Percentiles rank a stretch among this genome's conserved stretches.
Evolutionary conservation across 2,329 filamentous ascomycete species (phyloP).

Genomic region (Botrytis deweyae): DNA sequence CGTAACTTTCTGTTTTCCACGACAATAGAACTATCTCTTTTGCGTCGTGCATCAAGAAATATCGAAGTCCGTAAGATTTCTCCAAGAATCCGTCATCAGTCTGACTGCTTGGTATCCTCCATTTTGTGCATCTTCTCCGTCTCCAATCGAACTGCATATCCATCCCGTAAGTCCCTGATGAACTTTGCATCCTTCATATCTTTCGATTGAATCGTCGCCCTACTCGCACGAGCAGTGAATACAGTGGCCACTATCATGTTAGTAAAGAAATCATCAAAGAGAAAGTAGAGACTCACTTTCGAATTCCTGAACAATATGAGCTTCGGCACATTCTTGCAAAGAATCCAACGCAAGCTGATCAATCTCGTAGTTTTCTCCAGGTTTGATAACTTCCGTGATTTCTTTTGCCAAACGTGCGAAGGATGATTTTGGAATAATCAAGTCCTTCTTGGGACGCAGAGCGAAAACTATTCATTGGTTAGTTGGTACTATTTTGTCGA

Average conservation of each 20-base stretch:
- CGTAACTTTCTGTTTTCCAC: background rate
- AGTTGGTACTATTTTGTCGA: background rate
- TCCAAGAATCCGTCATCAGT: background rate
- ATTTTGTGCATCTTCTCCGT: background rate
- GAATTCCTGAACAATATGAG: background rate
- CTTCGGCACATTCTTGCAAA: background rate
- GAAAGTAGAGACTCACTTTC: background rate
- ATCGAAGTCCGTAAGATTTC: accelerated
- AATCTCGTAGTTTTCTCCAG: background rate
- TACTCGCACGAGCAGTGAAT: background rate
- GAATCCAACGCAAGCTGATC: background rate
- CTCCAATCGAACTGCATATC: background rate
- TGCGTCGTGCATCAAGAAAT: background rate
- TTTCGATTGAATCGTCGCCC: background rate
- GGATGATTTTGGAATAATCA: background rate
- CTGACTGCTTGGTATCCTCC: background rate
- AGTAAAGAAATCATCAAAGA: background rate
- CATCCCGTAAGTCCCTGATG: background rate
- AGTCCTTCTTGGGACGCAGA: background rate
- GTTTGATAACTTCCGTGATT: background rate
- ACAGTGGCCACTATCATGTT: background rate
- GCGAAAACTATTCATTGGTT: background rate
- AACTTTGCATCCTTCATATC: background rate
- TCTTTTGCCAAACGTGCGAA: background rate
- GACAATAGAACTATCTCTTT: background rate